Percentiles rank a stretch among this genome's conserved stretches.
phyloP scores from a whole-genome alignment of 768 basidiomycete species.

The Suillus paluster region DNA sequence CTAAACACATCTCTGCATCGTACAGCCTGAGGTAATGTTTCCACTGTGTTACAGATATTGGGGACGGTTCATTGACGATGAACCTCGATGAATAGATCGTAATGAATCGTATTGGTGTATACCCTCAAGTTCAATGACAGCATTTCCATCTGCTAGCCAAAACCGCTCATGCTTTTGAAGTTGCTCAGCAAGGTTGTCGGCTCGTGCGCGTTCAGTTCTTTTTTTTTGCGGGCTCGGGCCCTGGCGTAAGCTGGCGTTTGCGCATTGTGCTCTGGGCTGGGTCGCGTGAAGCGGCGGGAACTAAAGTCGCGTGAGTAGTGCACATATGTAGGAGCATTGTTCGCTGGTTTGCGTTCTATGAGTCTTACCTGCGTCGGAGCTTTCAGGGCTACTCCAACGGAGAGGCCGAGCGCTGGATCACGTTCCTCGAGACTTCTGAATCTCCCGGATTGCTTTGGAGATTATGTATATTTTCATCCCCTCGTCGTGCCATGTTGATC shows the following conservation, averaged over 20 bases:
- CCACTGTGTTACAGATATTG: no score
- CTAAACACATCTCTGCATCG: no score
- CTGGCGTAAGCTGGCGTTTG: background rate
- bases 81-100: no score
- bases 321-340: background rate
- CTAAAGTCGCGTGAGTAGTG: background rate
- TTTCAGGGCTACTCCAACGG: no score
- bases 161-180: conserved; percentile 21
- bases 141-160: conserved; percentile 42
- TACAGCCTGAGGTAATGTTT: no score
- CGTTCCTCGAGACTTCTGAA: no score
- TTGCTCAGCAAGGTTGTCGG: background rate
- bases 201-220: background rate
- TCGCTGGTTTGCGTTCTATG: no score
- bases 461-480: background rate
- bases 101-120: no score
- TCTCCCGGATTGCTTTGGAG: background rate
- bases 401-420: no score
- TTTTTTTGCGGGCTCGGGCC: no score
- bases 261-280: background rate
- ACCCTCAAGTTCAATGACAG: conserved; percentile 38
- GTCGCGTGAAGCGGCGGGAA: background rate
- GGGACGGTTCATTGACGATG: no score
- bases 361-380: no score
- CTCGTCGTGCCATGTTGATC: background rate